Percentiles rank a stretch among this genome's conserved stretches.
These are phyloP conservation scores for Sclerotinia minor DNA, from an alignment of 2,329 filamentous ascomycete species.

Conservation along the genomic window DNA sequence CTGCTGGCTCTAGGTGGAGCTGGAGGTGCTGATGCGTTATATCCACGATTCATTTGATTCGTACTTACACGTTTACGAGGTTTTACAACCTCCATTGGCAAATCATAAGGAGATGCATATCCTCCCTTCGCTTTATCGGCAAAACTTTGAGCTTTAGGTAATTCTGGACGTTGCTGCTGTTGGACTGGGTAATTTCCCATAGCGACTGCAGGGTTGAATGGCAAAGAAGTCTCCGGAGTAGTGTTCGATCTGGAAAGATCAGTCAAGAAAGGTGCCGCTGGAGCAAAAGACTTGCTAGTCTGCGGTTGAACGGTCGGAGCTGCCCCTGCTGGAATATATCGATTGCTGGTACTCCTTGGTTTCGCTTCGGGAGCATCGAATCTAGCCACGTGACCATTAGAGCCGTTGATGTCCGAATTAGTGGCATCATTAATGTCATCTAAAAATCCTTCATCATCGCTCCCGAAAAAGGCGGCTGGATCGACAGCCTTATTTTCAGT, in stretches of 20 bases:
- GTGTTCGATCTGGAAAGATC: constrained; percentile 36
- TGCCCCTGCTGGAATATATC: constrained; percentile 38
- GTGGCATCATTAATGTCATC: constrained; percentile 51
- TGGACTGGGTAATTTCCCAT: constrained; percentile 31
- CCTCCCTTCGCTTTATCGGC: constrained; percentile 87
- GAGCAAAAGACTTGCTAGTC: constrained; percentile 36
- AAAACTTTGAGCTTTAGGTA: constrained; percentile 74
- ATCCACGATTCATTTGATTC: constrained; percentile 44
- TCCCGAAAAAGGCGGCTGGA: constrained; percentile 68
- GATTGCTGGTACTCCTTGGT: constrained; percentile 33
- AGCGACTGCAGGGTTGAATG: constrained; percentile 32
- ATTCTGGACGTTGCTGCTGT: constrained; percentile 46
- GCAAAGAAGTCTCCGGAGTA: constrained; percentile 26
- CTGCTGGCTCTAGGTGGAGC: constrained; percentile 40
- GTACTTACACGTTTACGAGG: constrained; percentile 63
- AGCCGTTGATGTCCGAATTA: constrained; percentile 27
- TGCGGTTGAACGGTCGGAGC: constrained; percentile 15
- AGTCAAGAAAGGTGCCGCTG: constrained; percentile 39
- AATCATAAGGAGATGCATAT: constrained; percentile 91
- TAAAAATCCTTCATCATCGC: constrained; percentile 83
- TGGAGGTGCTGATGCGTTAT: constrained; percentile 33
- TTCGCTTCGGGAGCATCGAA: constrained; percentile 30
- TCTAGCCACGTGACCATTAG: constrained; percentile 41
- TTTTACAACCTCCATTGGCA: constrained; percentile 84
- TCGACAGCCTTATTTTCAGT: constrained; percentile 54